A percentile compares a stretch with the other conserved stretches of the same genome.
Evolutionary conservation across 2,329 filamentous ascomycete species (phyloP).

Genomic region (Fusarium torreyae): DNA sequence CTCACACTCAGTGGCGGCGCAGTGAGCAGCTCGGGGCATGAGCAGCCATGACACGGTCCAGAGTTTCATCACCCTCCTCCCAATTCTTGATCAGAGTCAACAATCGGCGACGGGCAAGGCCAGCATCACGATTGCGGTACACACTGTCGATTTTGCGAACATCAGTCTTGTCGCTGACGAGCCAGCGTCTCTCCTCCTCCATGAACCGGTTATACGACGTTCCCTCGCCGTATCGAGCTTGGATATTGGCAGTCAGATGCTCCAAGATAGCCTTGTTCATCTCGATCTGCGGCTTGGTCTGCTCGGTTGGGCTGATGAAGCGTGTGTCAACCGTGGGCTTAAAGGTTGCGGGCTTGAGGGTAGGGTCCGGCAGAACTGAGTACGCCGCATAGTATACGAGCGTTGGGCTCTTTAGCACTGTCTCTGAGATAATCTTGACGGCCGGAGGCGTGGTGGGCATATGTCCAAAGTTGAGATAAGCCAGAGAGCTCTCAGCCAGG

Average conservation of each 20-base stretch:
- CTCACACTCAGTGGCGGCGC: slow-evolving; percentile 28
- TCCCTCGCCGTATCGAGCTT: slow-evolving; percentile 51
- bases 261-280: slow-evolving; percentile 51
- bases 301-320: slow-evolving; percentile 47
- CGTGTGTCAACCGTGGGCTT: slow-evolving; percentile 49
- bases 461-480: slow-evolving; percentile 61
- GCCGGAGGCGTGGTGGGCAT: slow-evolving; percentile 53
- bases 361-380: slow-evolving; percentile 55
- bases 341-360: slow-evolving; percentile 45
- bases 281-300: slow-evolving; percentile 46
- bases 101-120: slow-evolving; percentile 54
- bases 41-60: slow-evolving; percentile 56
- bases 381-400: slow-evolving; percentile 57
- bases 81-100: slow-evolving; percentile 58
- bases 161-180: slow-evolving; percentile 57
- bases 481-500: slow-evolving; percentile 51
- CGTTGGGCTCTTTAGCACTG: slow-evolving; percentile 51
- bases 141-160: slow-evolving; percentile 62
- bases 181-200: slow-evolving; percentile 58
- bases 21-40: slow-evolving; percentile 50
- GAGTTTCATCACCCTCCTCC: slow-evolving; percentile 58
- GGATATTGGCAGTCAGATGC: slow-evolving; percentile 53
- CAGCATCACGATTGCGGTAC: slow-evolving; percentile 60
- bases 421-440: slow-evolving; percentile 49
- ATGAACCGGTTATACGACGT: slow-evolving; percentile 53